Evolutionary conservation across 2,329 filamentous ascomycete species (phyloP), one percentile per base, ranked within the genome.

Genomic region (Trichoderma simmonsii): DNA sequence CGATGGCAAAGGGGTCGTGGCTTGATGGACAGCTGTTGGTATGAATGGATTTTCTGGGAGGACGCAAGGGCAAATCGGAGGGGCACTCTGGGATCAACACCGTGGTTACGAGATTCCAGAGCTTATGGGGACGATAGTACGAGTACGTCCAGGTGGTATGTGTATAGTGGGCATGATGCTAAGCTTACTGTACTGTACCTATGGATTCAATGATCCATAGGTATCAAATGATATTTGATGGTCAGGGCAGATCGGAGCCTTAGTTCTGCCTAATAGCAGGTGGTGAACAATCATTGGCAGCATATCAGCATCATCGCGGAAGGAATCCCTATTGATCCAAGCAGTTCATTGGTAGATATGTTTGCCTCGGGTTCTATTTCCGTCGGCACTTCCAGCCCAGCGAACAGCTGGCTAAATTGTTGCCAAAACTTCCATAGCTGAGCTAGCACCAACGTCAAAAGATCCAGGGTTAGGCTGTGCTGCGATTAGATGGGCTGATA

Each of bases 1-100:
- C 68, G 43, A 61, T 64, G 67, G 48, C 48, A 48, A 64, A 70
- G 59, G 65, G 48, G 48, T 26, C 65, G 71, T 72, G 71, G 71
- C 71, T 72, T 69, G 71, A 68, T 48, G 32, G 67, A 43, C 39
- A 54, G 57, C 21, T 34, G 57, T 36, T 51, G 43, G 43, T 21
- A n/a, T 59, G 36, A 32, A n/a, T 59, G 36, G 51, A 30, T 4
- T 34, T 64, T 64, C 15, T 64, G 34, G 26, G 54, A 57, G 4
- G 12, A 57, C 8, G 28, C 48, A 12, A 24, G n/a, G 21, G 48
- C 48, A 11, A 54, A 54, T 54, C 21, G 48, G 21, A 54, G 48
- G 48, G 43, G 48, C 48, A 57, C 18, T 26, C 14, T 57, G 4
- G 14, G 54, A 30, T 6, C 54, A 57, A 15, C 12, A 14, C 18